Base-by-base conservation (phyloP, 352 stramenopile species). In the Elongisporangium anandrum region DNA sequence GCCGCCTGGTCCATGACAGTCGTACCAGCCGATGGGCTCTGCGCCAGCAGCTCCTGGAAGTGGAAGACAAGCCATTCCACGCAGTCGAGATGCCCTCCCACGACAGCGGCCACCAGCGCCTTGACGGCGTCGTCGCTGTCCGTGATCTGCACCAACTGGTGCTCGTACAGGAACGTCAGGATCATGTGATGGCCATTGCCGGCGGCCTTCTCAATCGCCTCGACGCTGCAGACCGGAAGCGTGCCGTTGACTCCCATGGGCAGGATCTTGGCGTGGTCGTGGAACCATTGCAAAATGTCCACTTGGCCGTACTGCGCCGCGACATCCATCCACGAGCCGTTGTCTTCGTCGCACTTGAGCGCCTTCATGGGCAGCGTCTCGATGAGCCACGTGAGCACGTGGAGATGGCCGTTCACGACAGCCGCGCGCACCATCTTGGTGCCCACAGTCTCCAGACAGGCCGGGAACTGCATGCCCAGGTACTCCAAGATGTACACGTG, bases 311-410 rank as follows among this genome's bases (percentile, higher is more conserved):
- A 87, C 47, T 88, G 71, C 15, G 76, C 81, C 21, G 80, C 80
- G 54, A 90, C 80, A 51, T 90, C 76, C 75, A 90, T 85, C 80
- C 80, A 90, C 24, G 80, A 88, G 8, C 73, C 74, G 47, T 74
- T 71, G 49, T 60, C 67, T 38, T 81, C 77, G 34, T 88, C 77
- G 41, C 78, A 87, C 63, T 90, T 90, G 54, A 90, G 74, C 54
- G 80, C 68, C 56, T 82, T 83, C 56, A 90, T 75, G 10, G 76
- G 80, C 17, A 90, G 68, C 54, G 74, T 57, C 2, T 66, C 56
- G 63, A 87, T 81, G 24, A 90, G 72, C 76, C 76, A 90, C 59
- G 68, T 81, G 21, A 90, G 60, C 54, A 90, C 66, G 10, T 66
- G 59, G 3, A 78, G 54, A 58, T 87, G 78, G 47, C 79, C 75